A percentile compares a stretch with the other conserved stretches of the same genome.
phyloP scores from a whole-genome alignment of 371 early-diverging fungal species.

The Massospora cicadina region DNA sequence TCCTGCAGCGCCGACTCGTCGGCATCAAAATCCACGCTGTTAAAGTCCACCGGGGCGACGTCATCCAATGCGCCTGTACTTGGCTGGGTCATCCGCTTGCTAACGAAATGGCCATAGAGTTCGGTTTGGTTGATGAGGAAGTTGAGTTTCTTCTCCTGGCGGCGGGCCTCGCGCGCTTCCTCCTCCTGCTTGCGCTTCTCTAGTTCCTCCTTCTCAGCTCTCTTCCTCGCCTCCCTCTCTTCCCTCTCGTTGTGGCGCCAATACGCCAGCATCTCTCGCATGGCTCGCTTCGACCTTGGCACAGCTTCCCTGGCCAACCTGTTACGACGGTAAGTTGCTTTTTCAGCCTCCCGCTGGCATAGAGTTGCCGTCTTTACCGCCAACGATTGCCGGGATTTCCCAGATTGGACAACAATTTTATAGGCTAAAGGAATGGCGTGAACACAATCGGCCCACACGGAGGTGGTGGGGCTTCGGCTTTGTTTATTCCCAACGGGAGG shows the following conservation, averaged over 20 bases:
- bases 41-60: conserved; percentile 17
- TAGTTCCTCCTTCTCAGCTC: conserved; percentile 76
- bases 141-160: conserved; percentile 89
- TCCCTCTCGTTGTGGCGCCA: conserved; percentile 85
- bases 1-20: conserved; percentile 49
- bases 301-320: conserved; percentile 17
- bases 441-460: conserved; percentile 3
- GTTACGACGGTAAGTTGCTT: conserved; percentile 19
- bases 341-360: conserved; percentile 33
- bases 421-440: conserved; percentile 8
- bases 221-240: conserved; percentile 75
- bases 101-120: conserved; percentile 91
- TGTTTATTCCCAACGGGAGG: neutral
- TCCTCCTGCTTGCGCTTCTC: conserved; percentile 70
- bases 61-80: conserved; percentile 15
- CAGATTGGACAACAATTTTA: neutral
- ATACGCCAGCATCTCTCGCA: conserved; percentile 48
- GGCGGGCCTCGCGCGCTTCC: conserved; percentile 70
- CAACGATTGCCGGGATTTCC: neutral
- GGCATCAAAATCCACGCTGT: conserved; percentile 60
- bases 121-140: conserved; percentile 95
- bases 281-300: conserved; percentile 15
- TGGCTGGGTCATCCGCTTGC: conserved; percentile 40
- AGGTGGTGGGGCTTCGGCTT: neutral
- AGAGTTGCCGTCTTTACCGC: conserved; percentile 28